Percentiles rank a stretch among this genome's conserved stretches.
Evolutionary conservation across 371 early-diverging fungal genomes (phyloP).

Genomic region (Mucor saturninus): DNA sequence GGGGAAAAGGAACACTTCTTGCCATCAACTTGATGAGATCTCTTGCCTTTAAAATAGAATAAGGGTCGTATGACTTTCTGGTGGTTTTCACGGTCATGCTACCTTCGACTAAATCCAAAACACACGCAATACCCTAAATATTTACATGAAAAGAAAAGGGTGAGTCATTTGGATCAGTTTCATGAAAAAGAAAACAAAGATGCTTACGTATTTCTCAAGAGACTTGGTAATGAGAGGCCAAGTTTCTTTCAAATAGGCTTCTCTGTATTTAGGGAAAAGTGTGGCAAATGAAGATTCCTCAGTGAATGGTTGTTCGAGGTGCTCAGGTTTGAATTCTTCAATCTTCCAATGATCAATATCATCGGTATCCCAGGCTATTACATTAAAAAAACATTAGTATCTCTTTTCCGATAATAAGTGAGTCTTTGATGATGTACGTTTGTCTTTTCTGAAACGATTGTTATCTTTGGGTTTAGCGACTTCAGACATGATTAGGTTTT

Average conservation of each 20-base stretch:
- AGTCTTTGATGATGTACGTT: conserved; percentile 29
- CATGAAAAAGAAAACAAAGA: background rate
- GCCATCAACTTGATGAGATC: conserved; percentile 96
- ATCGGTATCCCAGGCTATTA: conserved; percentile 87
- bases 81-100: conserved; percentile 98
- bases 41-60: conserved; percentile 94
- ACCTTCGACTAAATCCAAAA: conserved; percentile 95
- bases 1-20: conserved; percentile 94
- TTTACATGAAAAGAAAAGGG: conserved; percentile 2
- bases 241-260: conserved; percentile 92
- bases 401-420: background rate
- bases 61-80: conserved; percentile 97
- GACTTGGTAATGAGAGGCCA: conserved; percentile 95
- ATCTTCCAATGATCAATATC: conserved; percentile 96
- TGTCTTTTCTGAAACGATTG: conserved; percentile 47
- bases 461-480: conserved; percentile 27
- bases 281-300: conserved; percentile 98
- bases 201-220: conserved; percentile 77
- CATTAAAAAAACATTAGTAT: conserved; percentile 4
- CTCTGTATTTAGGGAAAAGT: conserved; percentile 98
- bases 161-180: background rate
- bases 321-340: conserved; percentile 85
- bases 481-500: conserved; percentile 15
- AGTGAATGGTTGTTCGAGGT: conserved; percentile 81
- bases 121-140: conserved; percentile 86